Percentiles rank a stretch among this genome's conserved stretches.
Conservation (phyloP, 2,329 filamentous ascomycete genomes). For the Pseudogymnoascus destructans region DNA sequence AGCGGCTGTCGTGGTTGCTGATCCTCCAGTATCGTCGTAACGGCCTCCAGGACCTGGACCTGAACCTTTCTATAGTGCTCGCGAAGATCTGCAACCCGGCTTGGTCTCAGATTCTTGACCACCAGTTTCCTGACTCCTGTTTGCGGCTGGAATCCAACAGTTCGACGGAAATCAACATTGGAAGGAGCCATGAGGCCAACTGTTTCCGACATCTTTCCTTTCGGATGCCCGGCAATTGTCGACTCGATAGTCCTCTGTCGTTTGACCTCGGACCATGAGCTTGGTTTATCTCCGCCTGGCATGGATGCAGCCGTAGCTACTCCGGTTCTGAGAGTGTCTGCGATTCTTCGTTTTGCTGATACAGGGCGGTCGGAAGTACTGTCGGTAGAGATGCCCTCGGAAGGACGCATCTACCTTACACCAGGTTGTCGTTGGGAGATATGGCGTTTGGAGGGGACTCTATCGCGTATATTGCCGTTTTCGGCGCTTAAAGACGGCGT, state of each 20-base stretch:
- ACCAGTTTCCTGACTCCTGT: slow-evolving; percentile 71
- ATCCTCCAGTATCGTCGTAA: slow-evolving; percentile 59
- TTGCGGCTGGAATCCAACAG: slow-evolving; percentile 51
- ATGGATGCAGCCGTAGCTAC: slow-evolving; percentile 9
- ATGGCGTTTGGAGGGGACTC: slow-evolving; percentile 10
- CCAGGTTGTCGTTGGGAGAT: slow-evolving; percentile 18
- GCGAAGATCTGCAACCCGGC: slow-evolving; percentile 47
- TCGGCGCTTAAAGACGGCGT: neutral
- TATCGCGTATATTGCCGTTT: slow-evolving; percentile 6
- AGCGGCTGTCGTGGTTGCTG: slow-evolving; percentile 56
- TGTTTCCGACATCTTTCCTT: neutral
- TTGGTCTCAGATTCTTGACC: slow-evolving; percentile 78
- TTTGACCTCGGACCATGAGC: slow-evolving; percentile 8
- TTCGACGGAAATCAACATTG: neutral
- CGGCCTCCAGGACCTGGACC: slow-evolving; percentile 58
- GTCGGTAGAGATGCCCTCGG: slow-evolving; percentile 18
- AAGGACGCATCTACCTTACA: slow-evolving; percentile 23
- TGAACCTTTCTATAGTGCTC: slow-evolving; percentile 68
- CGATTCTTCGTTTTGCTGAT: slow-evolving; percentile 19
- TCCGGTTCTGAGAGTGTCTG: neutral
- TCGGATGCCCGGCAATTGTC: slow-evolving; percentile 4
- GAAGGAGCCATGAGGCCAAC: neutral
- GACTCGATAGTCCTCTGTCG: slow-evolving; percentile 7
- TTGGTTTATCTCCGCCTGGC: slow-evolving; percentile 13
- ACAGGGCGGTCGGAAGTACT: slow-evolving; percentile 14